Conservation (phyloP, 768 basidiomycete genomes). For the Leccinellum rugosiceps region DNA sequence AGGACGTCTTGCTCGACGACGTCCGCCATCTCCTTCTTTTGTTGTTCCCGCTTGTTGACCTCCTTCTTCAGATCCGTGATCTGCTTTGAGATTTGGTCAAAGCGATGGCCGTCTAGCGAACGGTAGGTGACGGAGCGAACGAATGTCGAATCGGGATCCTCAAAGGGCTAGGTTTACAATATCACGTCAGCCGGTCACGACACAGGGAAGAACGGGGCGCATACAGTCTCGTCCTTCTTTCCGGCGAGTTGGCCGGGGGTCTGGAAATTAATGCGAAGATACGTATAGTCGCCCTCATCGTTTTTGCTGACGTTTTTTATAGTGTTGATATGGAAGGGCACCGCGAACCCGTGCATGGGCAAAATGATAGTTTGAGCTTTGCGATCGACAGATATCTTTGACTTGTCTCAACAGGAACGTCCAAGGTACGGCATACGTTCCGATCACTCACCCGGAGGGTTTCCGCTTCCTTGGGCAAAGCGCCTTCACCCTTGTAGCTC, state of each 20-base stretch:
- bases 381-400: conserved; percentile 86
- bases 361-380: conserved; percentile 87
- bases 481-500: conserved; percentile 94
- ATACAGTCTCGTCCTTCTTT: conserved; percentile 96
- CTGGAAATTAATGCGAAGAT: conserved; percentile 96
- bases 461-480: conserved; percentile 81
- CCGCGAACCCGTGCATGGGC: conserved; percentile 92
- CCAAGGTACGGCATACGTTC: background rate
- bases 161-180: conserved; percentile 66
- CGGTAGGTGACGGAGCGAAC: conserved; percentile 95
- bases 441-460: conserved; percentile 61
- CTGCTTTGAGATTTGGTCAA: conserved; percentile 83
- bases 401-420: conserved; percentile 8
- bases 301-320: conserved; percentile 98
- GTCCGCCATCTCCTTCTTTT: conserved; percentile 98
- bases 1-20: conserved; percentile 93
- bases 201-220: conserved; percentile 9
- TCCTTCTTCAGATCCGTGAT: conserved; percentile 96
- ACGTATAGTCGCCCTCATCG: conserved; percentile 93
- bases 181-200: conserved; percentile 4
- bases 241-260: conserved; percentile 96
- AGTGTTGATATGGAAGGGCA: conserved; percentile 97
- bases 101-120: conserved; percentile 83
- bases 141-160: conserved; percentile 94
- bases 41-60: conserved; percentile 94